Evolutionary conservation across 2,329 filamentous ascomycete species (phyloP), one percentile per base, ranked within the genome.

Genomic region (Penicillium oxalicum): DNA sequence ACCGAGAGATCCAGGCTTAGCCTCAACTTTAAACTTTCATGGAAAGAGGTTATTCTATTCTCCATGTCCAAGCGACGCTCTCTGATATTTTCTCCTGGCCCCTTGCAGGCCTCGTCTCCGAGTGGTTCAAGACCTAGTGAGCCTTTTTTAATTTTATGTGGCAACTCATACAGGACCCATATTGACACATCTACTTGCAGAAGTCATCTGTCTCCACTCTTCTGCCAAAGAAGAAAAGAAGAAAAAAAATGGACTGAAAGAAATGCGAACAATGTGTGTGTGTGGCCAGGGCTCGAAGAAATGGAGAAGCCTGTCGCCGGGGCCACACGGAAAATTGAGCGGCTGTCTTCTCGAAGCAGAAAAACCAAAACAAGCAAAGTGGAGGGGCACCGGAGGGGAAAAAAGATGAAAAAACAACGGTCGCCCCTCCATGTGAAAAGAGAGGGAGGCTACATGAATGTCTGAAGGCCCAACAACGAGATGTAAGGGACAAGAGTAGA

Each of bases 291-390:
- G 57, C 58, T 60, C 11, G 29, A 32, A 32, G 29, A 48, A 50
- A 49, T 39, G 50, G 45, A 54, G 29, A 32, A 32, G 50, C 43
- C 51, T 58, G 65, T 67, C 63, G 64, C 64, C 58, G 50, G 60
- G 65, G 62, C 59, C 62, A 62, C 60, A 51, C 35, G 18, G 48
- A 57, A 54, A 48, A 53, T 52, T 52, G 51, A 55, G 53, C 51
- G 48, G 47, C 44, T 51, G 47, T 44, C 45, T 52, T 54, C 60
- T 62, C 47, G 48, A 63, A 63, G 54, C 44, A 62, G 65, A 44
- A 67, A 68, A 68, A 68, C 45, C 63, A 68, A 66, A 68, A 68
- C 62, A 68, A 68, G 53, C 53, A 56, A 49, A 55, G 38, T 25
- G 47, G 54, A 58, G 56, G 56, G 53, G 53, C 47, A 18, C 18